Evolutionary conservation across 1,284 basidiomycete species (phyloP).

Genomic region (Malassezia restricta): DNA sequence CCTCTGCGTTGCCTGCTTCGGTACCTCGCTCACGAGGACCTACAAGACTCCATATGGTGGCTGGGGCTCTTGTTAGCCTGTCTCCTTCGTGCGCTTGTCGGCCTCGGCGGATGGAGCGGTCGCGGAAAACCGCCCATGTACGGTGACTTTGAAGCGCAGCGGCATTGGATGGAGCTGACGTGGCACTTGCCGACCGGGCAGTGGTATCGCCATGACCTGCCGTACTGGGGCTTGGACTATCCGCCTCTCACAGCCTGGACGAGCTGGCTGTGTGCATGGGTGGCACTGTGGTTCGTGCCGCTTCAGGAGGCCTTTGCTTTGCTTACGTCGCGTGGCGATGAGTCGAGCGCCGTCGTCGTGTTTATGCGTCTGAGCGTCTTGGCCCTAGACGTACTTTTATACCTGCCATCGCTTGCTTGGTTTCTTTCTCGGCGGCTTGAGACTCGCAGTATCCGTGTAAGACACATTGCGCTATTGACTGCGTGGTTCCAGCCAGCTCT

Average conservation of each 20-base stretch:
- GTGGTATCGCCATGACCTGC: constrained; percentile 77
- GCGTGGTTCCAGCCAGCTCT: constrained; percentile 71
- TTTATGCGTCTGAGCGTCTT: constrained; percentile 73
- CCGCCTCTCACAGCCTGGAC: constrained; percentile 70
- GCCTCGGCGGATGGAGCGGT: constrained; percentile 50
- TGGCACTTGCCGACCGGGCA: constrained; percentile 59
- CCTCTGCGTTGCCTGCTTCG: constrained; percentile 30
- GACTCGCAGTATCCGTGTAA: constrained; percentile 31
- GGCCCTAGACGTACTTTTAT: constrained; percentile 59
- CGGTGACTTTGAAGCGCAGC: constrained; percentile 83
- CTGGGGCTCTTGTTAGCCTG: constrained; percentile 16
- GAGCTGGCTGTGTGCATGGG: constrained; percentile 20
- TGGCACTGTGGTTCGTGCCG: constrained; percentile 18
- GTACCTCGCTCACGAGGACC: constrained; percentile 27
- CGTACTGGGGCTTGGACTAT: constrained; percentile 72
- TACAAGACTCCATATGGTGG: constrained; percentile 14
- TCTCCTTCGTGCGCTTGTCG: constrained; percentile 28
- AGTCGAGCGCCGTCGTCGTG: constrained; percentile 52
- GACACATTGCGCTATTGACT: constrained; percentile 45
- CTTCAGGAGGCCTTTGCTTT: constrained; percentile 52
- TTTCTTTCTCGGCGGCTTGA: constrained; percentile 31
- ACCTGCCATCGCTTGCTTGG: constrained; percentile 55
- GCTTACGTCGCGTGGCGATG: constrained; percentile 63
- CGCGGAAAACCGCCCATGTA: constrained; percentile 63
- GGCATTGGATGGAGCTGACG: constrained; percentile 87